Percentiles rank a stretch among this genome's conserved stretches.
These are phyloP conservation scores for Leishmania gerbilli DNA, from an alignment of 208 protist genomes.

Conservation along the genomic window DNA sequence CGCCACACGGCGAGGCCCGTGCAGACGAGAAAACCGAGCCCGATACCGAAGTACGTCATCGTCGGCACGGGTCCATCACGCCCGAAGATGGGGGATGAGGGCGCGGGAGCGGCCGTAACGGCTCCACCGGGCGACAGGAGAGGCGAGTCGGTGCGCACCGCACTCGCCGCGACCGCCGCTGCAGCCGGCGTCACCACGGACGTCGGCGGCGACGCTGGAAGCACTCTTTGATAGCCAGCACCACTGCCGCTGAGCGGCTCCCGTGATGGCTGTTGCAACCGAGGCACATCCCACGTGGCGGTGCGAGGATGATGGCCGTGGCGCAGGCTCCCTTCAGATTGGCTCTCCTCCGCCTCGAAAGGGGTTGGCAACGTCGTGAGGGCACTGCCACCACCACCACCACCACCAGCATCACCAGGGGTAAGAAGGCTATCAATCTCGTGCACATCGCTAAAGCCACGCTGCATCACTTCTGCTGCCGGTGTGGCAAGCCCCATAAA, in stretches of 20 bases:
- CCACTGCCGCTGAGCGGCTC: not conserved
- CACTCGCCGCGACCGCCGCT: not conserved
- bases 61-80: not conserved
- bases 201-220: not conserved
- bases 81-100: not conserved
- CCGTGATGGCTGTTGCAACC: not conserved
- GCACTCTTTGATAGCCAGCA: not conserved
- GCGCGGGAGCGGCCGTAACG: not conserved
- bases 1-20: constrained; percentile 25
- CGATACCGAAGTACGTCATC: constrained; percentile 17
- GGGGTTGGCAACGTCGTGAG: not conserved
- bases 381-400: not conserved
- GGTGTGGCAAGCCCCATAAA: not conserved
- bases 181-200: not conserved
- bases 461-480: not conserved
- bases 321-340: not conserved
- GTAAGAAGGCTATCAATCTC: not conserved
- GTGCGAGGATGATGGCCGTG: not conserved
- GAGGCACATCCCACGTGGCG: not conserved
- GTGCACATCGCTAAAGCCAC: not conserved
- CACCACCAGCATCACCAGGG: not conserved
- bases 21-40: constrained; percentile 21
- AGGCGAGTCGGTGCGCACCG: not conserved
- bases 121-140: not conserved
- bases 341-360: not conserved